These are phyloP conservation scores for Gamsiella multidivaricata DNA, from an alignment of 192 early-diverging fungal genomes.

Conservation along the genomic window DNA sequence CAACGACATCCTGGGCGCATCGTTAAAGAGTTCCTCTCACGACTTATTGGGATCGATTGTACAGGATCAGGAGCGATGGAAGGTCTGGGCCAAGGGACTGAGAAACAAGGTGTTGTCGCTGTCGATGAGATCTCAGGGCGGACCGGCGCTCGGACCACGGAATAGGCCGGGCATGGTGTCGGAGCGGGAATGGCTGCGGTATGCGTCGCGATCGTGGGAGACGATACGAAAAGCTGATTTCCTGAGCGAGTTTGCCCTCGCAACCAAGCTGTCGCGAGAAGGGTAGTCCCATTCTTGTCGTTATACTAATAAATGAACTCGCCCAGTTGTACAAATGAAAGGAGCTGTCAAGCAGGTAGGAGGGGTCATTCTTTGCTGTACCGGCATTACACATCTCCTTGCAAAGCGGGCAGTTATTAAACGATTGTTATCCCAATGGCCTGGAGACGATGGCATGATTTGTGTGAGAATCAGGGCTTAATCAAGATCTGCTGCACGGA, in stretches of 20 bases:
- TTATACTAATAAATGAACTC: too few species aligned
- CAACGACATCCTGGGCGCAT: conserved; percentile 2
- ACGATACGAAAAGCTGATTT: conserved; percentile 40
- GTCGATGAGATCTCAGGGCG: conserved; percentile 44
- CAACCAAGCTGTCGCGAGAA: conserved; percentile 28
- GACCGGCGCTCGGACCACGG: conserved; percentile 39
- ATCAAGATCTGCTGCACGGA: too few species aligned
- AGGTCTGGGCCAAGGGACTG: conserved; percentile 26
- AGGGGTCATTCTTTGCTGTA: too few species aligned
- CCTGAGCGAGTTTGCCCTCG: conserved; percentile 25
- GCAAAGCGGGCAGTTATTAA: too few species aligned
- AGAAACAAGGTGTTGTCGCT: conserved; percentile 45
- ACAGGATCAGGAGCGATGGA: conserved; percentile 35
- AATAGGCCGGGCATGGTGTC: conserved; percentile 32
- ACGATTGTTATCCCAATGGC: too few species aligned
- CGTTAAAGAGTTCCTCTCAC: background rate
- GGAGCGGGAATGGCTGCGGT: conserved; percentile 45
- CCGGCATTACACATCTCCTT: too few species aligned
- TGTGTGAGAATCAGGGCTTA: too few species aligned
- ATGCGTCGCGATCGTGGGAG: conserved; percentile 34
- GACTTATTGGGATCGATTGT: conserved; percentile 16
- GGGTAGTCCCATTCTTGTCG: conserved; percentile 13
- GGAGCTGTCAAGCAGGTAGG: too few species aligned
- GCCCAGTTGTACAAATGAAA: too few species aligned
- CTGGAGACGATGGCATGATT: too few species aligned